A percentile compares a stretch with the other conserved stretches of the same genome.
Conservation (phyloP, 371 early-diverging fungal genomes). For the Mortierella sp. region DNA sequence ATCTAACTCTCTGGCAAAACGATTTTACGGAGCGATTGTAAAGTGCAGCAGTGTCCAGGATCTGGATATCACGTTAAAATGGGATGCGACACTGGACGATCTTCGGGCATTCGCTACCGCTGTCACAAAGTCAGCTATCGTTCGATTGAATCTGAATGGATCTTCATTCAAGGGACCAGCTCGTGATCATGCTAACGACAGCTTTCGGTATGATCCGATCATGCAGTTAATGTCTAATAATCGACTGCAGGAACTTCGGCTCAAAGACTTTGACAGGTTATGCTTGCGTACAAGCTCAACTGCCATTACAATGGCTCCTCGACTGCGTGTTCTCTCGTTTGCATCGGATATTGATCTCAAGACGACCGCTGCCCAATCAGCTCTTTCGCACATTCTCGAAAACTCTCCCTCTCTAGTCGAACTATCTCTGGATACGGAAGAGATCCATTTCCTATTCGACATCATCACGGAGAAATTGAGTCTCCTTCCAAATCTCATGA, state of each 20-base stretch:
- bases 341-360: background rate
- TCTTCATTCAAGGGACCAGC: background rate
- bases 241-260: background rate
- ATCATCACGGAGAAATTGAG: constrained; percentile 10
- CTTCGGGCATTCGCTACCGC: constrained; percentile 6
- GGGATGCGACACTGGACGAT: constrained; percentile 21
- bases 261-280: constrained; percentile 3
- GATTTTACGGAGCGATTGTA: background rate
- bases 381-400: background rate
- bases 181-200: constrained; percentile 1
- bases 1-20: constrained; percentile 3
- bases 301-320: background rate
- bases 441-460: background rate
- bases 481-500: background rate
- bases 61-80: constrained; percentile 8
- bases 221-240: constrained; percentile 5
- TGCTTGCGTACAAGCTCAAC: background rate
- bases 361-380: background rate
- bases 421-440: constrained; percentile 12
- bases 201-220: constrained; percentile 16
- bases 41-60: constrained; percentile 1
- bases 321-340: constrained; percentile 1
- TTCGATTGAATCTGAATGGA: constrained; percentile 9
- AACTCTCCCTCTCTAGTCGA: constrained; percentile 4
- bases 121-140: constrained; percentile 4